A percentile compares a stretch with the other conserved stretches of the same genome.
Conservation (phyloP, 2,329 filamentous ascomycete genomes). For the Bipolaris sorokiniana region DNA sequence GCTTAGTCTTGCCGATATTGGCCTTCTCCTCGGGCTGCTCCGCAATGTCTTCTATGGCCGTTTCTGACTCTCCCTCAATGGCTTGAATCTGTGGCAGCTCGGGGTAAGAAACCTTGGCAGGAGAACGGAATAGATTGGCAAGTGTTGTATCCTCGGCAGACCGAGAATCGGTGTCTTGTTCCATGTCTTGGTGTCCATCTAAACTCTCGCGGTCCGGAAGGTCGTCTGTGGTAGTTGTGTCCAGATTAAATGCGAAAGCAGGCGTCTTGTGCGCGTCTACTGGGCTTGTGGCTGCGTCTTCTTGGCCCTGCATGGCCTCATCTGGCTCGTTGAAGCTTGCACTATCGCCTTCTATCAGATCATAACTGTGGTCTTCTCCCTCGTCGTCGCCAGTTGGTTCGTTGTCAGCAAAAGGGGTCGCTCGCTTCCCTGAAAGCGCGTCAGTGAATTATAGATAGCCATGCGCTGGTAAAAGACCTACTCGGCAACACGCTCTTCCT, state of each 20-base stretch:
- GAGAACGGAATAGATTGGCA: constrained; percentile 31
- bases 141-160: constrained; percentile 28
- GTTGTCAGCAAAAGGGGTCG: constrained; percentile 5
- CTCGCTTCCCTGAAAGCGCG: constrained; percentile 35
- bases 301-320: not conserved
- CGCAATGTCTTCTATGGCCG: not conserved
- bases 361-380: constrained; percentile 15
- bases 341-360: constrained; percentile 22
- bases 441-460: constrained; percentile 16
- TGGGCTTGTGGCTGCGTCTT: not conserved
- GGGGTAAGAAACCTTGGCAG: constrained; percentile 30
- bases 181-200: constrained; percentile 4
- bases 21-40: not conserved
- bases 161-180: constrained; percentile 1
- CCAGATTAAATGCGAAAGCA: not conserved
- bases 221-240: not conserved
- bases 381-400: constrained; percentile 14
- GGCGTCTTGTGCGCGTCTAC: not conserved
- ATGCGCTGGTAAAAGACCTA: constrained; percentile 17
- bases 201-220: constrained; percentile 15
- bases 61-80: not conserved
- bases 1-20: not conserved
- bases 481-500: constrained; percentile 46
- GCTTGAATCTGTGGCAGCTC: constrained; percentile 17
- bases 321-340: constrained; percentile 18